Evolutionary conservation across 1,284 basidiomycete species (phyloP).

Genomic region (Rhodotorula sp.): DNA sequence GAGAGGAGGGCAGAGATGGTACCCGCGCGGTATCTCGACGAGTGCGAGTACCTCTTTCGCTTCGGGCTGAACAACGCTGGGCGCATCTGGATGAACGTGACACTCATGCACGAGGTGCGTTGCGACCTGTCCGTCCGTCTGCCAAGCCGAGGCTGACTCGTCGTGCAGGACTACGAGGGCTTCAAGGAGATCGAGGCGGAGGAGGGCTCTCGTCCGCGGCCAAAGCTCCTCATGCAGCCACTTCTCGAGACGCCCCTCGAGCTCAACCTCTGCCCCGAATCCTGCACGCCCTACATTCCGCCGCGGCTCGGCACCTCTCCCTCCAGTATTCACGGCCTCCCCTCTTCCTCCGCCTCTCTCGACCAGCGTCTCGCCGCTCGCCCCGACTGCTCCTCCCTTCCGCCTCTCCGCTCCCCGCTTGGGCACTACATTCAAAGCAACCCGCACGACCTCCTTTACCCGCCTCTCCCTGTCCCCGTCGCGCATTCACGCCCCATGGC

Average conservation of each 20-base stretch:
- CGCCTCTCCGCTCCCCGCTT: background rate
- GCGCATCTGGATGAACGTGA: constrained; percentile 5
- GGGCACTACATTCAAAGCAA: constrained; percentile 9
- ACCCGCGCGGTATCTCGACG: background rate
- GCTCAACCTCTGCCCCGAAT: background rate
- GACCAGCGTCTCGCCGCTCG: background rate
- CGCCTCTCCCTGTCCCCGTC: background rate
- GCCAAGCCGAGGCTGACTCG: no score
- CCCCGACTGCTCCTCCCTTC: background rate
- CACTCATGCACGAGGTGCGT: background rate
- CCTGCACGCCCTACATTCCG: background rate
- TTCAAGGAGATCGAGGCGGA: background rate
- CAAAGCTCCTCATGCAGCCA: background rate
- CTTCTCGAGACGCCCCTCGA: background rate
- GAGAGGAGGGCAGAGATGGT: background rate
- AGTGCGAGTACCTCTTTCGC: constrained; percentile 1
- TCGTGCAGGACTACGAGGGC: constrained; percentile 1
- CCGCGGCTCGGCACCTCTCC: background rate
- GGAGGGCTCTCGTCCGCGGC: background rate
- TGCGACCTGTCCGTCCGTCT: no score
- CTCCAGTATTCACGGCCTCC: background rate
- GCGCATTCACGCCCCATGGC: constrained; percentile 3
- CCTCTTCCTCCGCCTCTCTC: background rate
- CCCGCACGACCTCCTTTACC: constrained; percentile 8
- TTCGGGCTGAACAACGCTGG: constrained; percentile 12